Evolutionary conservation across 208 protist species (phyloP).

Genomic region (Polymyxa betae): DNA sequence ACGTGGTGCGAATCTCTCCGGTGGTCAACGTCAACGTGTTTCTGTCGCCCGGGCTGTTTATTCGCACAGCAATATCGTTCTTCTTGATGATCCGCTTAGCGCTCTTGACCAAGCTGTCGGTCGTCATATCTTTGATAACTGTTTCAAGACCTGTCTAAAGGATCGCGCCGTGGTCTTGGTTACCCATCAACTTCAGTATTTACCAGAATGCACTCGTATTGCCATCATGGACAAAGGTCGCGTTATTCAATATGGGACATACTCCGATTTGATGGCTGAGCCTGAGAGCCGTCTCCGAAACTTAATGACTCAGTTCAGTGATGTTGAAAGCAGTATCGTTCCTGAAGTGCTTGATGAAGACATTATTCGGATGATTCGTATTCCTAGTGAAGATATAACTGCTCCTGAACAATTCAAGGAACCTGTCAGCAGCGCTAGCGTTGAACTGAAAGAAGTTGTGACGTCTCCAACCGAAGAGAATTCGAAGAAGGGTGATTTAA

Average conservation of each 20-base stretch:
- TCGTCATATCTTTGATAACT: constrained; percentile 59
- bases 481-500: neutral
- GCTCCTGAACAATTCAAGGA: neutral
- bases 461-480: neutral
- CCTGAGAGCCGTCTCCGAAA: neutral
- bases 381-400: neutral
- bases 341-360: constrained; percentile 13
- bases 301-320: constrained; percentile 6
- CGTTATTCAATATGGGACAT: constrained; percentile 6
- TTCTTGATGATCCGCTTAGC: constrained; percentile 76
- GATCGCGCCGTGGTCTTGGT: constrained; percentile 56
- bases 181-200: constrained; percentile 64
- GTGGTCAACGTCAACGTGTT: constrained; percentile 71
- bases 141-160: constrained; percentile 55
- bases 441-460: neutral
- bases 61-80: constrained; percentile 65
- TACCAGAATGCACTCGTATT: constrained; percentile 11
- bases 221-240: constrained; percentile 5
- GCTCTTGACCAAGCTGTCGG: constrained; percentile 66
- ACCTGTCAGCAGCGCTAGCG: too few relatives aligned
- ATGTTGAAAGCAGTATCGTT: neutral
- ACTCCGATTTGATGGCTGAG: neutral
- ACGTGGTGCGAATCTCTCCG: constrained; percentile 69
- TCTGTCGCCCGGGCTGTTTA: constrained; percentile 72
- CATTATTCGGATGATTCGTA: constrained; percentile 4